Percentiles rank a stretch among this genome's conserved stretches.
phyloP scores from a whole-genome alignment of 192 early-diverging fungal genomes.

The Coemansia sp. region DNA sequence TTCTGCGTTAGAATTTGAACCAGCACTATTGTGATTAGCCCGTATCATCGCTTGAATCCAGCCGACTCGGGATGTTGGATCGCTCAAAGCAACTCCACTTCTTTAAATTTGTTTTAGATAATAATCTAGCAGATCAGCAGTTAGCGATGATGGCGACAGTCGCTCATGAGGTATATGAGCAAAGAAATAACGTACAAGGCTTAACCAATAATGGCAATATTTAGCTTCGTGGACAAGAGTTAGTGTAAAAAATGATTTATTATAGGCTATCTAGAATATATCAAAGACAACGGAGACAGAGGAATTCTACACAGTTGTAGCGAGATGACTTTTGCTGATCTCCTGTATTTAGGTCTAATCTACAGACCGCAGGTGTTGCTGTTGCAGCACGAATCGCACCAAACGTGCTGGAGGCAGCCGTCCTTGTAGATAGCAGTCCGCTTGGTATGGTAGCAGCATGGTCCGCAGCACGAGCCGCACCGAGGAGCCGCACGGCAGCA shows the following conservation, averaged over 20 bases:
- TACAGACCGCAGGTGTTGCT: constrained; percentile 46
- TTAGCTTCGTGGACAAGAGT: background rate
- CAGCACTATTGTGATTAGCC: background rate
- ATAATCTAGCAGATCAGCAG: background rate
- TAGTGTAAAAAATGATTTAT: background rate
- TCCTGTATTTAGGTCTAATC: background rate
- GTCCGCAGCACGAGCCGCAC: constrained; percentile 27
- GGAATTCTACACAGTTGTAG: background rate
- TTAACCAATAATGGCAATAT: background rate
- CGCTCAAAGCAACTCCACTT: background rate
- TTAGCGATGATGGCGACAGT: too few species aligned
- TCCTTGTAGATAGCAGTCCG: constrained; percentile 47
- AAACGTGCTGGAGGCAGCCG: constrained; percentile 52
- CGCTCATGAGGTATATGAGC: too few species aligned
- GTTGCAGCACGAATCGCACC: constrained; percentile 56
- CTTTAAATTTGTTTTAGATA: background rate
- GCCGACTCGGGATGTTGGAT: background rate
- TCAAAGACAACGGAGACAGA: background rate
- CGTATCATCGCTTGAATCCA: background rate
- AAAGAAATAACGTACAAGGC: too few species aligned
- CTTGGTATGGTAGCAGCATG: constrained; percentile 44
- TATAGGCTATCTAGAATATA: background rate
- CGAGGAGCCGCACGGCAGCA: constrained; percentile 15
- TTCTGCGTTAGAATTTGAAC: background rate
- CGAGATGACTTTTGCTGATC: background rate